These are phyloP conservation scores for Xylariaceae sp. DNA, from an alignment of 2,329 filamentous ascomycete species.

Conservation along the genomic window DNA sequence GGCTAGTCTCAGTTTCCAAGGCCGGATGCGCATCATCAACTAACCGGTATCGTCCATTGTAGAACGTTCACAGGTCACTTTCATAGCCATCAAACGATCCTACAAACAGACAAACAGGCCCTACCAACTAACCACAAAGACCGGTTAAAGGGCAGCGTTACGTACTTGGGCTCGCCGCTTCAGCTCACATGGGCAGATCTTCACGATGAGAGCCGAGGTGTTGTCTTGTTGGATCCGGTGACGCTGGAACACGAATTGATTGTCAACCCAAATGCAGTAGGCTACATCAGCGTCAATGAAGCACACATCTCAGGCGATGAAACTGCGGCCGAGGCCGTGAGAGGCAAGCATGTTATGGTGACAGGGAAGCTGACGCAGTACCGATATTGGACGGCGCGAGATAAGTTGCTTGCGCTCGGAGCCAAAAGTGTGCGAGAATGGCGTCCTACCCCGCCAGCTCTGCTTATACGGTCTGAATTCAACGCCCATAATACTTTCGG, in stretches of 20 bases:
- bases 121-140: not conserved
- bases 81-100: conserved; percentile 32
- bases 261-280: conserved; percentile 29
- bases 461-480: not conserved
- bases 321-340: conserved; percentile 17
- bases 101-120: conserved; percentile 16
- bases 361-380: conserved; percentile 24
- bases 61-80: conserved; percentile 35
- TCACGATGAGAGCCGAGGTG: conserved; percentile 28
- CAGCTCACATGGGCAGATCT: conserved; percentile 34
- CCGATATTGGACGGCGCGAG: conserved; percentile 28
- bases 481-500: conserved; percentile 15
- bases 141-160: conserved; percentile 26
- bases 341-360: conserved; percentile 33
- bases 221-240: conserved; percentile 29
- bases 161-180: conserved; percentile 32
- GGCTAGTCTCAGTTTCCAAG: conserved; percentile 3
- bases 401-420: conserved; percentile 28
- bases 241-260: conserved; percentile 30
- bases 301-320: conserved; percentile 22
- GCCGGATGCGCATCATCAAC: not conserved
- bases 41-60: not conserved
- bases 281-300: conserved; percentile 23
- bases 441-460: conserved; percentile 17
- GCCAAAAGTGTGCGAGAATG: conserved; percentile 29